Evolutionary conservation across 371 early-diverging fungal species (phyloP), one percentile per base, ranked within the genome.

Genomic region (Rhizopus arrhizus): DNA sequence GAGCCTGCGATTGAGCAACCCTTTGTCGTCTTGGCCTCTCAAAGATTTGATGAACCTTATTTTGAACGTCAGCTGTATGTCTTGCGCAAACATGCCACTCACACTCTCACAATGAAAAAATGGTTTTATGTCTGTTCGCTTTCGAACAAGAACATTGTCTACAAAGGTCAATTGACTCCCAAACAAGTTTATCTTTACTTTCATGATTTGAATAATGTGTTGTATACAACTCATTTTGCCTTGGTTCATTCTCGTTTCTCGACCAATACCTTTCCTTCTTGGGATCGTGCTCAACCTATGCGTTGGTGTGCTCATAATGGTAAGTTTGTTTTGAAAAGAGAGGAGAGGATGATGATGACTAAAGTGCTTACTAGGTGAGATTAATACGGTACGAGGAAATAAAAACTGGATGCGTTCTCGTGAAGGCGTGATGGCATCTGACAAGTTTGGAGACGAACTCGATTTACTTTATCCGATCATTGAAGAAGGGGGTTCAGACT

Each of bases 371-470:
- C 22, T 70, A 91, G 91, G 92, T 75, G 97, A 98, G 75, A 98
- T 98, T 70, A 98, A 98, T 73, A 97, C 98, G 4, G 84, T 98
- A 36, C 89, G 95, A 53, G 98, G 98, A 42, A 98, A 98, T 86
- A 96, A 95, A 77, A 97, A 96, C 82, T 96, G 97, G 96, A 97
- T 96, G 96, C 89, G 95, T 34, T 94, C 98, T 48, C 89, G 97
- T 42, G 96, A 97, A 74, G 96, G 97, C 57, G 86, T 94, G 63
- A 90, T 98, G 87, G 74, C 83, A 49, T 91, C 92, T 11, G 85
- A 82, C 38, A 83, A 83, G 35, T 95, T 97, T 74, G 90, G 88
- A 46, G 68, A 81, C 4, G 89, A 92, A 32, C 76, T 98, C 3
- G 88, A 93, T 36, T 65, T 87, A 61, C 83, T 95, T 7, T 96